phyloP scores from a whole-genome alignment of 148 eudicot genomes.

The Chenopodium formosanum region DNA sequence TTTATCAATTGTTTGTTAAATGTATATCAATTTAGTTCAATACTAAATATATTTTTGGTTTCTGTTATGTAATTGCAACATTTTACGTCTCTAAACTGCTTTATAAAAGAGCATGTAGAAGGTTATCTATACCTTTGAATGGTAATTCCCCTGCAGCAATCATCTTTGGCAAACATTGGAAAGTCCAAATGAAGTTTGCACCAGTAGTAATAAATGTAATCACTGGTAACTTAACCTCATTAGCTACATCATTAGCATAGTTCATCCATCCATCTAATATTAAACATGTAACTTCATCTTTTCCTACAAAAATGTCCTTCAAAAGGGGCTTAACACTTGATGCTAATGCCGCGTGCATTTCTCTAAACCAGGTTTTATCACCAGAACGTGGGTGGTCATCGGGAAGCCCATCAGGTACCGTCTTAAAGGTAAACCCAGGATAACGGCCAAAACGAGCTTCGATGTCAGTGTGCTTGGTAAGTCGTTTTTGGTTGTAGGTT shows the following conservation, averaged over 20 bases:
- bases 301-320: conserved; percentile 17
- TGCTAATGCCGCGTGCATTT: conserved; percentile 9
- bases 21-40: no score
- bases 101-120: not conserved
- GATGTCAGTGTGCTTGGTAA: no score
- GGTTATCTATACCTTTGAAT: conserved; percentile 11
- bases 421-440: not conserved
- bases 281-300: conserved; percentile 21
- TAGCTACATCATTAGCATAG: conserved; percentile 24
- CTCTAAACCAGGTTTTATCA: conserved; percentile 7
- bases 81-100: no score
- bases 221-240: conserved; percentile 27
- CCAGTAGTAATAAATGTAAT: conserved; percentile 22
- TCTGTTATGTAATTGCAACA: no score
- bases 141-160: conserved; percentile 29
- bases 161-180: conserved; percentile 24
- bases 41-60: no score
- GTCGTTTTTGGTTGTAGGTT: no score
- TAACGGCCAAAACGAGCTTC: no score
- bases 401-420: conserved; percentile 26
- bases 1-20: no score
- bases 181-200: conserved; percentile 31
- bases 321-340: conserved; percentile 15
- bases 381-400: conserved; percentile 28
- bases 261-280: conserved; percentile 23